These are phyloP conservation scores for Xylaria arbuscula DNA, from an alignment of 2,329 filamentous ascomycete genomes.

Conservation along the genomic window DNA sequence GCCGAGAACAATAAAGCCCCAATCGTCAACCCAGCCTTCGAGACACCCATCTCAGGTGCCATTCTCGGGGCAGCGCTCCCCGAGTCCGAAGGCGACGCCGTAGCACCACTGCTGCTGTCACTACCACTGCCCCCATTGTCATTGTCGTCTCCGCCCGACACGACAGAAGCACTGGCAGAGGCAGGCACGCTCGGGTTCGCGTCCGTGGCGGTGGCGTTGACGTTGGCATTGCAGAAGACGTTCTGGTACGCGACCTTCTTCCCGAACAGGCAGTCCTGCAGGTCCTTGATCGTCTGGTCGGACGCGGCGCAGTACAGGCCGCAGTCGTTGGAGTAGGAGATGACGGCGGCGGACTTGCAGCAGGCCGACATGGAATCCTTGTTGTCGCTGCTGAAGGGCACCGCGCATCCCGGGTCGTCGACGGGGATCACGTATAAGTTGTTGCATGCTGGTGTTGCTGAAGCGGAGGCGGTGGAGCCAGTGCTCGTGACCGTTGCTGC, in stretches of 20 bases:
- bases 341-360: slow-evolving; percentile 58
- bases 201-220: slow-evolving; percentile 51
- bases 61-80: slow-evolving; percentile 40
- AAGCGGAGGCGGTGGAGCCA: slow-evolving; percentile 20
- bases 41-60: slow-evolving; percentile 43
- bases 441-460: slow-evolving; percentile 38
- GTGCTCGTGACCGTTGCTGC: neutral
- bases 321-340: slow-evolving; percentile 60
- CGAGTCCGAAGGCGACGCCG: slow-evolving; percentile 33
- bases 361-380: slow-evolving; percentile 58
- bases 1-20: slow-evolving; percentile 54
- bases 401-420: slow-evolving; percentile 58
- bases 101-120: neutral
- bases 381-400: slow-evolving; percentile 55
- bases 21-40: slow-evolving; percentile 50
- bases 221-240: slow-evolving; percentile 59
- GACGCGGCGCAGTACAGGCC: slow-evolving; percentile 62
- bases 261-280: slow-evolving; percentile 55
- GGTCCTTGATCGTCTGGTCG: slow-evolving; percentile 52
- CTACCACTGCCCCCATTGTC: slow-evolving; percentile 3
- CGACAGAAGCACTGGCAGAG: slow-evolving; percentile 50
- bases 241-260: slow-evolving; percentile 52
- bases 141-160: slow-evolving; percentile 40
- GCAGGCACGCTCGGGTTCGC: slow-evolving; percentile 38
- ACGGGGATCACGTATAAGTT: slow-evolving; percentile 57